phyloP scores from a whole-genome alignment of 495 filamentous ascomycete genomes.

The Tuber microsphaerosporum region DNA sequence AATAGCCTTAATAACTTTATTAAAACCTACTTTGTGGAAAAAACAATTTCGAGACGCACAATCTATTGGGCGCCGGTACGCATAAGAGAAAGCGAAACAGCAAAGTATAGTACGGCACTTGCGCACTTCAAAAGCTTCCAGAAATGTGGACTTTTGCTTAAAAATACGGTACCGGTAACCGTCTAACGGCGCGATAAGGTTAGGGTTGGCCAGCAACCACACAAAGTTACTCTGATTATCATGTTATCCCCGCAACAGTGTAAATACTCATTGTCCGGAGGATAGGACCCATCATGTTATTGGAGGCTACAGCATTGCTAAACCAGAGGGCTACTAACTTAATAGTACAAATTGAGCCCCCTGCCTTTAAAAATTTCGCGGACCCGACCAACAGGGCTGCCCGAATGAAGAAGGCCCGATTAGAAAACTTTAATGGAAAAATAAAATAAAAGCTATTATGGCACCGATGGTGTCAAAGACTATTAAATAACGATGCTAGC shows the following conservation, averaged over 20 bases:
- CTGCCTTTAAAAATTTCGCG: background rate
- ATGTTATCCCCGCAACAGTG: background rate
- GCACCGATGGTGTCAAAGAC: background rate
- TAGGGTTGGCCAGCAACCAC: background rate
- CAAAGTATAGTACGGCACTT: background rate
- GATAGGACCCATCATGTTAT: background rate
- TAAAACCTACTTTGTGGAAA: background rate
- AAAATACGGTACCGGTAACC: too few species aligned
- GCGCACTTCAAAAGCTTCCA: too few species aligned
- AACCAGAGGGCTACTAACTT: background rate
- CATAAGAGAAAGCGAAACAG: too few species aligned
- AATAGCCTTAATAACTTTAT: background rate
- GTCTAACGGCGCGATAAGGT: background rate
- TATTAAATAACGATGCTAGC: background rate
- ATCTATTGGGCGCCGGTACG: too few species aligned
- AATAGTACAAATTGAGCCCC: background rate
- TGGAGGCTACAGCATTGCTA: background rate
- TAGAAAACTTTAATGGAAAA: background rate
- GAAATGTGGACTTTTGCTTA: too few species aligned
- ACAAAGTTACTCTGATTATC: background rate
- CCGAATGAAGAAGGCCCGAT: background rate
- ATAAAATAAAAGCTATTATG: background rate
- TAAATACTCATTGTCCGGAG: background rate
- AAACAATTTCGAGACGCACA: too few species aligned
- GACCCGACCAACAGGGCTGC: background rate